Percentiles rank a stretch among this genome's conserved stretches.
phyloP scores from a whole-genome alignment of 2,329 filamentous ascomycete species.

The Aspergillus hortae region DNA sequence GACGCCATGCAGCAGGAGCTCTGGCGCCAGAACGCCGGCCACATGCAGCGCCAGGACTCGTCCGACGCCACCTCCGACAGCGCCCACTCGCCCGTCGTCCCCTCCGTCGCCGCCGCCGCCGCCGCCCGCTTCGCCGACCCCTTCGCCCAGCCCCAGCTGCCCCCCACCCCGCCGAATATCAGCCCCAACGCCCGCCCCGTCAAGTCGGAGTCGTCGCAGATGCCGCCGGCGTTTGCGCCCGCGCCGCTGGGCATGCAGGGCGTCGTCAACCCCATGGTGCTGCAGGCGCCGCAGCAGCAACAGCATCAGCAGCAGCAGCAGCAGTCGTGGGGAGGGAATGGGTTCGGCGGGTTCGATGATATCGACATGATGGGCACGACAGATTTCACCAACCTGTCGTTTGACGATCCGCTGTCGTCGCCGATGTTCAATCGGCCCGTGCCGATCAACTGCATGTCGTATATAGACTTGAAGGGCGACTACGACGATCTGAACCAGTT shows the following conservation, averaged over 20 bases:
- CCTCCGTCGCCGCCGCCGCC: slow-evolving; percentile 10
- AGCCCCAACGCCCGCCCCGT: slow-evolving; percentile 33
- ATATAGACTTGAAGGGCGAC: slow-evolving; percentile 30
- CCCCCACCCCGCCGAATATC: slow-evolving; percentile 40
- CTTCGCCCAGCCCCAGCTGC: slow-evolving; percentile 30
- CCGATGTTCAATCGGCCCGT: slow-evolving; percentile 36
- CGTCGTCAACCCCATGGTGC: slow-evolving; percentile 35
- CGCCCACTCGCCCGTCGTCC: slow-evolving; percentile 43
- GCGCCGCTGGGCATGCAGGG: slow-evolving; percentile 29
- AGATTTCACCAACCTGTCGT: slow-evolving; percentile 29
- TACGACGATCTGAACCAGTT: slow-evolving; percentile 41
- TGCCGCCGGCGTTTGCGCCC: slow-evolving; percentile 18
- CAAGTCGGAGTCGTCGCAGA: slow-evolving; percentile 25
- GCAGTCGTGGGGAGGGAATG: slow-evolving; percentile 20
- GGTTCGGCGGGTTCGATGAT: slow-evolving; percentile 29
- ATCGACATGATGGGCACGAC: slow-evolving; percentile 30
- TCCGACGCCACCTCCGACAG: slow-evolving; percentile 58
- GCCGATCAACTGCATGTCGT: slow-evolving; percentile 31
- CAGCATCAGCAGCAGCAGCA: slow-evolving; percentile 23
- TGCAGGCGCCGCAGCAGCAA: slow-evolving; percentile 28
- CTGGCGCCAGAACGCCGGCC: slow-evolving; percentile 50
- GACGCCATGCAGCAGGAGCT: slow-evolving; percentile 54
- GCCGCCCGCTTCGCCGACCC: slow-evolving; percentile 24
- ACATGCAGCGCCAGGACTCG: slow-evolving; percentile 52
- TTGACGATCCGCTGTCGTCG: slow-evolving; percentile 32